Evolutionary conservation across 495 filamentous ascomycete genomes (phyloP).

Genomic region (Penicillium chermesinum): DNA sequence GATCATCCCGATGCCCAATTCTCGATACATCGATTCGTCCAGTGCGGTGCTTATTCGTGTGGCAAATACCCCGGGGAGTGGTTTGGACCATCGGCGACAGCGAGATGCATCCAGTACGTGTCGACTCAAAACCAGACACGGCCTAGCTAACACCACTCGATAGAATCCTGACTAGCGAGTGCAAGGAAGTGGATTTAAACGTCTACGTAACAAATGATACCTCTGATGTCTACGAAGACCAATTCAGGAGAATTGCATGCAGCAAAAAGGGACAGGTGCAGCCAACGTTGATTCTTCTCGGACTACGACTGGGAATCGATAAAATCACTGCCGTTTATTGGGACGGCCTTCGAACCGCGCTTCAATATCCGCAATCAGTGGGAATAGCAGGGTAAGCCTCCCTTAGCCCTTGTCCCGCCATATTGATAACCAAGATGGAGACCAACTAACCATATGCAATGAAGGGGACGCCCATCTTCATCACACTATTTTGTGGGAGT

Average conservation of each 20-base stretch:
- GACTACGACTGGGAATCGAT: slow-evolving; percentile 86
- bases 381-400: slow-evolving; percentile 96
- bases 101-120: slow-evolving; percentile 93
- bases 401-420: slow-evolving; percentile 3
- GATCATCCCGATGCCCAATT: slow-evolving; percentile 84
- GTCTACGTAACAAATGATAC: slow-evolving; percentile 90
- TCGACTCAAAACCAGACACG: slow-evolving; percentile 5
- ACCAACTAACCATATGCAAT: slow-evolving; percentile 4
- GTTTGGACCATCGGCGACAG: slow-evolving; percentile 98
- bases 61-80: slow-evolving; percentile 95
- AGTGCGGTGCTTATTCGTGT: slow-evolving; percentile 80
- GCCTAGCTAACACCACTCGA: slow-evolving; percentile 19
- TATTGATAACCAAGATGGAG: not conserved
- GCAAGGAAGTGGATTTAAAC: slow-evolving; percentile 52
- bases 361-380: slow-evolving; percentile 84
- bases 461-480: slow-evolving; percentile 83
- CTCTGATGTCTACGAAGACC: slow-evolving; percentile 87
- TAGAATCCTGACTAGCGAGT: slow-evolving; percentile 66
- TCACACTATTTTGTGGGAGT: slow-evolving; percentile 97
- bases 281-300: slow-evolving; percentile 84
- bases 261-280: slow-evolving; percentile 58
- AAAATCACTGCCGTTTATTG: slow-evolving; percentile 89
- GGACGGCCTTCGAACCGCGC: slow-evolving; percentile 72
- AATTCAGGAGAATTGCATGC: slow-evolving; percentile 68
- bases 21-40: slow-evolving; percentile 92